Conservation (phyloP, 2,329 filamentous ascomycete species). For the Sclerotinia subarctica region DNA sequence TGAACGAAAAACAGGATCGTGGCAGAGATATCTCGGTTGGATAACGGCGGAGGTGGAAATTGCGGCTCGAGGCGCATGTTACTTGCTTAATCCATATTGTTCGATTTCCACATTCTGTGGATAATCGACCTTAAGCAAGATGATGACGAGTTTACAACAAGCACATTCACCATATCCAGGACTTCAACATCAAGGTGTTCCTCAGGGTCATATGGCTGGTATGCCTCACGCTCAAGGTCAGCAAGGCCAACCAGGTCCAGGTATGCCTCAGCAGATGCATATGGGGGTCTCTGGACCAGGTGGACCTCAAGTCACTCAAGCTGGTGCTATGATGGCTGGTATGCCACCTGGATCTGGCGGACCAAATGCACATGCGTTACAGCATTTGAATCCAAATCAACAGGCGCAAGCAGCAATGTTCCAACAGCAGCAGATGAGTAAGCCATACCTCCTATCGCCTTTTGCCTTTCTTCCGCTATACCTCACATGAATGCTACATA, state of each 20-base stretch:
- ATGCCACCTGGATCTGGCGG: conserved; percentile 64
- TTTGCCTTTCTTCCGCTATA: neutral
- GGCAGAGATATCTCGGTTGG: conserved; percentile 42
- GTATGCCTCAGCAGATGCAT: conserved; percentile 68
- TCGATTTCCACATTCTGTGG: conserved; percentile 59
- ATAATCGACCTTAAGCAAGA: conserved; percentile 47
- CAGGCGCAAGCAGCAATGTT: conserved; percentile 37
- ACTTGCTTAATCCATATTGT: conserved; percentile 34
- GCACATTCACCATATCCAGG: conserved; percentile 68
- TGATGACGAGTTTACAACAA: conserved; percentile 69
- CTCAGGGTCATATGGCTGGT: conserved; percentile 52
- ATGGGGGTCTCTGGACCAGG: conserved; percentile 71
- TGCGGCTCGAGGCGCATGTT: conserved; percentile 32
- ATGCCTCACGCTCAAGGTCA: conserved; percentile 61
- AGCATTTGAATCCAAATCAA: conserved; percentile 63
- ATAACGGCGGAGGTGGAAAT: conserved; percentile 43
- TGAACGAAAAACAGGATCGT: conserved; percentile 27
- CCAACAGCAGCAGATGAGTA: conserved; percentile 31
- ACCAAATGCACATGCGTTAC: conserved; percentile 65
- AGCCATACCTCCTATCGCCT: conserved; percentile 33
- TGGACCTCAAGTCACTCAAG: conserved; percentile 66
- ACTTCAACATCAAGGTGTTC: conserved; percentile 70
- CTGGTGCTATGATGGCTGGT: conserved; percentile 66
- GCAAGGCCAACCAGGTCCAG: conserved; percentile 59
- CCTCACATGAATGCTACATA: neutral